Conservation (phyloP, 768 basidiomycete species). For the Albatrellus ellisii region DNA sequence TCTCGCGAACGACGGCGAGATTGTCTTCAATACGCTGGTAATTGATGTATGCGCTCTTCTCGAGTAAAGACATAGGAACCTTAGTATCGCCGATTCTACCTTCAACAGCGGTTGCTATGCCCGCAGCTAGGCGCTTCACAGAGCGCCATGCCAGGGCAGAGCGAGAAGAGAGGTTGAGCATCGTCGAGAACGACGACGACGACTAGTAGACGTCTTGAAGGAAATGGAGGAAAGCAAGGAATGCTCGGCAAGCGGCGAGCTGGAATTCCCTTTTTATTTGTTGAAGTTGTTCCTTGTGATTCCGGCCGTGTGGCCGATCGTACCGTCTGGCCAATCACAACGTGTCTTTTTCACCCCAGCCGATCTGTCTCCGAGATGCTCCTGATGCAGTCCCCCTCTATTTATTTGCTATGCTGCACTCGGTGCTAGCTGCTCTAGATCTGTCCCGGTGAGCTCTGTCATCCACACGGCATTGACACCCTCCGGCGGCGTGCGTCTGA, state of each 20-base stretch:
- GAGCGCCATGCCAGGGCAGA: slow-evolving; percentile 14
- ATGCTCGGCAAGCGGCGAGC: not conserved
- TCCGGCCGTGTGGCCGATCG: too few relatives aligned
- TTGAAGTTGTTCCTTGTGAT: not conserved
- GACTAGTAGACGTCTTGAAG: slow-evolving; percentile 3
- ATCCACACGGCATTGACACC: too few relatives aligned
- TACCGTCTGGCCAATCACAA: too few relatives aligned
- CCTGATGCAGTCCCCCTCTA: too few relatives aligned
- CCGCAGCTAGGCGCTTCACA: slow-evolving; percentile 18
- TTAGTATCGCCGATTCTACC: slow-evolving; percentile 76
- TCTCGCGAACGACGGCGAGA: slow-evolving; percentile 72
- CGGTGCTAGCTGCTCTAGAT: too few relatives aligned
- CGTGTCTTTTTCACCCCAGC: too few relatives aligned
- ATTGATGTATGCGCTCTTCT: slow-evolving; percentile 78
- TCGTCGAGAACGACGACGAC: slow-evolving; percentile 9
- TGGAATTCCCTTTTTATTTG: not conserved
- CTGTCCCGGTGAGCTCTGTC: too few relatives aligned
- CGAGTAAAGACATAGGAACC: slow-evolving; percentile 79
- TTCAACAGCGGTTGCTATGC: slow-evolving; percentile 67
- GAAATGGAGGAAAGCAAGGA: not conserved
- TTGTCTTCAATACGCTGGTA: slow-evolving; percentile 98
- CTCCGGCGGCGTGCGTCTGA: too few relatives aligned
- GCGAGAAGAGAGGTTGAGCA: slow-evolving; percentile 12
- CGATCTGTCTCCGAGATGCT: too few relatives aligned
- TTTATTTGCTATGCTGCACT: too few relatives aligned